Conservation (phyloP, 148 eudicot species). For the Diospyros kaki region DNA sequence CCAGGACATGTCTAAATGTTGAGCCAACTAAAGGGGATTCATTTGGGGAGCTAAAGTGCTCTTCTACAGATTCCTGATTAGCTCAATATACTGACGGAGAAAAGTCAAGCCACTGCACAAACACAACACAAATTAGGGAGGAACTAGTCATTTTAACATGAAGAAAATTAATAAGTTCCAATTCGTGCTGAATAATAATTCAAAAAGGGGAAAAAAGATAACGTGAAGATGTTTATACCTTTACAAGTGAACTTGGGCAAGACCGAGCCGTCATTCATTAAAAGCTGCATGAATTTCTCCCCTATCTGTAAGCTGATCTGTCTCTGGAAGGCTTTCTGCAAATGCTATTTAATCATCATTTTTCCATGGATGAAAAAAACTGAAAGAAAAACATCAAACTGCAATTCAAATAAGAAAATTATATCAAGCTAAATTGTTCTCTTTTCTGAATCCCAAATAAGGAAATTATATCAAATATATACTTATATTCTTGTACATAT, state of each 20-base stretch:
- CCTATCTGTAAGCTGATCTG: slow-evolving; percentile 57
- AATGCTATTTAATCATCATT: background rate
- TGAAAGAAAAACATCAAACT: background rate
- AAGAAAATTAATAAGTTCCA: background rate
- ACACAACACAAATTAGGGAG: too few relatives aligned
- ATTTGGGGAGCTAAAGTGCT: too few relatives aligned
- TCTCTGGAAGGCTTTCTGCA: slow-evolving; percentile 54
- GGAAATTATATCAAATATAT: background rate
- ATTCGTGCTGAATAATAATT: background rate
- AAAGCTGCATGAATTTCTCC: slow-evolving; percentile 44
- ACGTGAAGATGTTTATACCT: slow-evolving; percentile 39
- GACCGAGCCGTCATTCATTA: slow-evolving; percentile 57
- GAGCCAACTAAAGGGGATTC: too few relatives aligned
- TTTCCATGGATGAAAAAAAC: background rate
- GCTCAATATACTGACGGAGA: too few relatives aligned
- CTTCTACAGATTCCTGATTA: too few relatives aligned
- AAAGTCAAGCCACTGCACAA: too few relatives aligned
- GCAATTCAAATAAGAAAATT: background rate
- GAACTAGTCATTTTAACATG: background rate
- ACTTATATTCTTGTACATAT: background rate
- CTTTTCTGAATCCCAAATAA: background rate
- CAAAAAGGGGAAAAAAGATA: background rate
- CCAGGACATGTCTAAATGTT: too few relatives aligned
- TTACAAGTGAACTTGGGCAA: slow-evolving; percentile 49
- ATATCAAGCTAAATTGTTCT: background rate